Percentiles rank a stretch among this genome's conserved stretches.
These are phyloP conservation scores for Myochromella boudieri DNA, from an alignment of 768 basidiomycete genomes.

Conservation along the genomic window DNA sequence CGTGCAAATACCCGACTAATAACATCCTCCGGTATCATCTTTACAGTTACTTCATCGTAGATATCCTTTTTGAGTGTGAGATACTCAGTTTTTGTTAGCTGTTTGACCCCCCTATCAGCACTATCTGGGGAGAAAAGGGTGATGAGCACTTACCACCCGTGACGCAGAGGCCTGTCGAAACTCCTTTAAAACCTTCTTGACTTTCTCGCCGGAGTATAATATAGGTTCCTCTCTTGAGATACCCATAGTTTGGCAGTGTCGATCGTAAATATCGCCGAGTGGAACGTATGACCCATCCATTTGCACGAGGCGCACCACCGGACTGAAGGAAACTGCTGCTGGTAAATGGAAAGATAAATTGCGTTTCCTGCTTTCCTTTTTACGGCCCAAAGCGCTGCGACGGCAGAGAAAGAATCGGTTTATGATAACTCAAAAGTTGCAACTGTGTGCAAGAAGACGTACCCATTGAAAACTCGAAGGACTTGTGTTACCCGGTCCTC, in stretches of 20 bases:
- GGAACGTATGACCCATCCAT: constrained; percentile 90
- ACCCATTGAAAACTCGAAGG: constrained; percentile 95
- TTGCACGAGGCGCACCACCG: constrained; percentile 82
- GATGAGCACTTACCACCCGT: constrained; percentile 41
- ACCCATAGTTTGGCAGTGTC: constrained; percentile 73
- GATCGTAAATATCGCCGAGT: constrained; percentile 92
- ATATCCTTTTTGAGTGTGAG: constrained; percentile 78
- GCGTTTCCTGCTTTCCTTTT: constrained; percentile 92
- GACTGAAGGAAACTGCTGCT: constrained; percentile 80
- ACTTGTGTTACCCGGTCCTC: constrained; percentile 93
- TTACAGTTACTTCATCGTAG: constrained; percentile 82
- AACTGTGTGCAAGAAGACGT: constrained; percentile 20
- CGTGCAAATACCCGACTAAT: constrained; percentile 66
- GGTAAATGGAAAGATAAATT: constrained; percentile 93
- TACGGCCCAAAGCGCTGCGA: constrained; percentile 82
- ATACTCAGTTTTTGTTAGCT: constrained; percentile 68
- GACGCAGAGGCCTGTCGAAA: constrained; percentile 47
- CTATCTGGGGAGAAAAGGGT: background rate
- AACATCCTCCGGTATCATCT: constrained; percentile 89
- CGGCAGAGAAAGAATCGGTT: constrained; percentile 7
- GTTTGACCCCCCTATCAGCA: constrained; percentile 1
- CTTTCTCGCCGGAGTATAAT: constrained; percentile 81
- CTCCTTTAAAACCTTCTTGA: constrained; percentile 67
- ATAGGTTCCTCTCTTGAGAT: constrained; percentile 88
- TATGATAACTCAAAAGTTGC: background rate